Evolutionary conservation across 2,329 filamentous ascomycete genomes (phyloP), one percentile per base, ranked within the genome.

Genomic region (Alternaria tenuissima): DNA sequence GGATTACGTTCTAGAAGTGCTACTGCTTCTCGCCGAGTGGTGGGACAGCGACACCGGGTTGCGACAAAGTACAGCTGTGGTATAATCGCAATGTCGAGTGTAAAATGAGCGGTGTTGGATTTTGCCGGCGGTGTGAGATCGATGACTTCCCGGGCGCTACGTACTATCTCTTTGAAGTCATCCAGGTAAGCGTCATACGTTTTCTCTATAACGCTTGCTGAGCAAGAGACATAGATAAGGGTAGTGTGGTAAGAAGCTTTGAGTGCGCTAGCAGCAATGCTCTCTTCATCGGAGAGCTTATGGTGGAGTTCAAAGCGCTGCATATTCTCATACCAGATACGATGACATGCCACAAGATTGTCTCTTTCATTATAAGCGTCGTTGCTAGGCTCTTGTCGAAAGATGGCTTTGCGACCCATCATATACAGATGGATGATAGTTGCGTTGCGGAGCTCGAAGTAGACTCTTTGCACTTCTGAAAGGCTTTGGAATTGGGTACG

Each of bases 81-180:
- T n/a, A 71, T 71, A 5, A 71, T 32, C 2, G 55, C 58, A 5
- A 68, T 61, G 34, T 72, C 66, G 39, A 72, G 70, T 6, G 68
- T 69, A 22, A 70, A 71, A 5, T 65, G 59, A 18, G 69, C 65
- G 2, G 59, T 57, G 30, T 53, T 52, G 9, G 46, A n/a, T 9
- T 44, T 57, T 11, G 34, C 30, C 8, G 43, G 41, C 11, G 58
- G 39, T 11, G 62, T 66, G 1, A 63, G 66, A 8, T 69, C 63
- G 18, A 74, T 53, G 14, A 72, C 61, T 30, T 64, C 46, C 41
- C 55, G 61, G 2, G 64, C 64, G n/a, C 73, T 61, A n/a, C 59
- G 42, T 7, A 66, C 32, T 2, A 71, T 38, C 14, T 65, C 54
- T 47, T 67, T 57, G 49, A 72, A 74, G 16, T 28, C 52, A 3